Evolutionary conservation across 2,329 filamentous ascomycete genomes (phyloP).

Genomic region (Diaporthe aspalathi): DNA sequence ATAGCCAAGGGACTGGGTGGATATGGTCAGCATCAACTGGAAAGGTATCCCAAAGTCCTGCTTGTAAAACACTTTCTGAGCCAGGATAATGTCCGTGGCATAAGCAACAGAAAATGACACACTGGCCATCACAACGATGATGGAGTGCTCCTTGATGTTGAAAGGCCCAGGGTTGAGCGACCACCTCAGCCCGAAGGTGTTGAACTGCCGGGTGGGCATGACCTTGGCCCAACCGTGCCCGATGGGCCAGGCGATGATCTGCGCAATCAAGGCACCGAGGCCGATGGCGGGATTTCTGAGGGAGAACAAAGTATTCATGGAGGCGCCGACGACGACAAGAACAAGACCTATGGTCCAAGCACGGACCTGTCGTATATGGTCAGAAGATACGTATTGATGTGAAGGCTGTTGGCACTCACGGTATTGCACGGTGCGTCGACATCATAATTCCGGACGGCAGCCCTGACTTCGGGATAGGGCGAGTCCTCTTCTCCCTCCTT

Average conservation of each 20-base stretch:
- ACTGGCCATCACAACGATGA: constrained; percentile 78
- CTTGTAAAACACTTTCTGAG: constrained; percentile 78
- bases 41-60: constrained; percentile 75
- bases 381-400: background rate
- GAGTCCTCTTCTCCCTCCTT: constrained; percentile 65
- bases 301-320: constrained; percentile 73
- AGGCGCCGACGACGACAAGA: constrained; percentile 67
- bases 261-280: constrained; percentile 70
- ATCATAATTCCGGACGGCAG: constrained; percentile 73
- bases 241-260: constrained; percentile 73
- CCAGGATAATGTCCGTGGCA: constrained; percentile 79
- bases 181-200: constrained; percentile 65
- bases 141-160: constrained; percentile 76
- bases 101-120: constrained; percentile 78
- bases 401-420: constrained; percentile 53
- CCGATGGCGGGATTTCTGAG: constrained; percentile 71
- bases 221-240: constrained; percentile 70
- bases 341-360: constrained; percentile 72
- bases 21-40: constrained; percentile 74
- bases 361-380: constrained; percentile 30
- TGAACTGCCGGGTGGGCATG: constrained; percentile 62
- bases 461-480: constrained; percentile 74
- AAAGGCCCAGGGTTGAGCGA: constrained; percentile 76
- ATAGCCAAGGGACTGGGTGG: constrained; percentile 76
- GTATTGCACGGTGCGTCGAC: constrained; percentile 75